Conservation (phyloP, 331 rosid species). For the Quercus lobata region DNA sequence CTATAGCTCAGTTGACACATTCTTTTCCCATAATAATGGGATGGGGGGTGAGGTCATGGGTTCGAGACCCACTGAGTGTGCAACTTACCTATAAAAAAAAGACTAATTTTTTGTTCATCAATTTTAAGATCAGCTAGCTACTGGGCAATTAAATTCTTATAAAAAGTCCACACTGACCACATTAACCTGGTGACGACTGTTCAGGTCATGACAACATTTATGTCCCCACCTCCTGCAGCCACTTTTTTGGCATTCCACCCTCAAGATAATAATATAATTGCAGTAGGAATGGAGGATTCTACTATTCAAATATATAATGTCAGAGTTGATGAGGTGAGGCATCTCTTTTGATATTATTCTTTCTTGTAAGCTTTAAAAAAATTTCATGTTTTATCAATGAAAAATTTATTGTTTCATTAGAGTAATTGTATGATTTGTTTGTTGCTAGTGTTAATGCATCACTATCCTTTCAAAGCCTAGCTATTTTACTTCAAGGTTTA, state of each 20-base stretch:
- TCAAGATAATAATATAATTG: conserved; percentile 45
- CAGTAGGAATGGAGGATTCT: conserved; percentile 50
- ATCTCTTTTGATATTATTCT: not conserved
- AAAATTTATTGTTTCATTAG: not conserved
- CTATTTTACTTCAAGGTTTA: not conserved
- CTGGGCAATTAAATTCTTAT: not conserved
- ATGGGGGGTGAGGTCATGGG: too few species aligned
- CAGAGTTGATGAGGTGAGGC: conserved; percentile 41
- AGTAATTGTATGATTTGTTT: not conserved
- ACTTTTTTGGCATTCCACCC: conserved; percentile 50
- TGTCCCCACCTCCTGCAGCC: conserved; percentile 44
- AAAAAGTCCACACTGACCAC: not conserved
- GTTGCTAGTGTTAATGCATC: not conserved
- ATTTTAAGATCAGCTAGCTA: not conserved
- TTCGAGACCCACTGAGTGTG: too few species aligned
- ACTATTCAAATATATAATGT: conserved; percentile 41
- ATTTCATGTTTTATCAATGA: not conserved
- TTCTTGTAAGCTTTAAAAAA: not conserved
- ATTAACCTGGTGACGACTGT: conserved; percentile 3
- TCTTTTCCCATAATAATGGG: too few species aligned
- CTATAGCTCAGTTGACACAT: too few species aligned
- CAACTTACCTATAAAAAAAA: too few species aligned
- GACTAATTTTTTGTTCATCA: not conserved
- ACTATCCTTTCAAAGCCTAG: not conserved
- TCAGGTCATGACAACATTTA: conserved; percentile 50